Percentiles rank a stretch among this genome's conserved stretches.
Conservation (phyloP, 139 green algal genomes). For the Chlorella ohadii region DNA sequence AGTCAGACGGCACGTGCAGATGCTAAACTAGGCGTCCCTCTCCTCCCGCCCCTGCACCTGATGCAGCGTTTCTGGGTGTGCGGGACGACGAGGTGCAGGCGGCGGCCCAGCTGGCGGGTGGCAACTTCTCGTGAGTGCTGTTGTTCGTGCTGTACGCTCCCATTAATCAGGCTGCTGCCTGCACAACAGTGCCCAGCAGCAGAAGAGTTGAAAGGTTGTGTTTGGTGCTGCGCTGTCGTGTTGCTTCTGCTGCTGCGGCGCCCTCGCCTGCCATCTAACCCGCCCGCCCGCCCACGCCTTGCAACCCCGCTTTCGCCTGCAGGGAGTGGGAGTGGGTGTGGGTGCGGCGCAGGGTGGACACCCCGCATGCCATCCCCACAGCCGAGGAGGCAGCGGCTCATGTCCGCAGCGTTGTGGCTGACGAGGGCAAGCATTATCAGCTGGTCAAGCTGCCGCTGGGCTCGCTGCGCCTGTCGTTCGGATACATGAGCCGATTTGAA, state of each 20-base stretch:
- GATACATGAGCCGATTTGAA: slow-evolving; percentile 17
- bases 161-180: no score
- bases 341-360: not conserved
- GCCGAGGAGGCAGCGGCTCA: not conserved
- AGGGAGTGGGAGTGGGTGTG: slow-evolving; percentile 26
- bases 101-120: slow-evolving; percentile 39
- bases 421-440: not conserved
- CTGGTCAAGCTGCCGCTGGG: slow-evolving; percentile 28
- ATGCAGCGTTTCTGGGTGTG: slow-evolving; percentile 21
- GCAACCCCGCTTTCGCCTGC: not conserved
- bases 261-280: no score
- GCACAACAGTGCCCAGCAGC: no score
- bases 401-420: not conserved
- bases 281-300: no score
- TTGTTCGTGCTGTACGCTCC: not conserved
- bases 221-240: no score
- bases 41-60: not conserved
- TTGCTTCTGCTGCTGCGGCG: no score
- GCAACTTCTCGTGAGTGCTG: slow-evolving; percentile 1
- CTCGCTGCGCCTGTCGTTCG: slow-evolving; percentile 22
- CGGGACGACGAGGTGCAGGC: slow-evolving; percentile 55
- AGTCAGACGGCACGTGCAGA: no score
- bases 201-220: no score
- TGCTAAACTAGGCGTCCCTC: no score
- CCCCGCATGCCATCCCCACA: not conserved